phyloP scores from a whole-genome alignment of 495 filamentous ascomycete genomes.

The Cudoniella acicularis region DNA sequence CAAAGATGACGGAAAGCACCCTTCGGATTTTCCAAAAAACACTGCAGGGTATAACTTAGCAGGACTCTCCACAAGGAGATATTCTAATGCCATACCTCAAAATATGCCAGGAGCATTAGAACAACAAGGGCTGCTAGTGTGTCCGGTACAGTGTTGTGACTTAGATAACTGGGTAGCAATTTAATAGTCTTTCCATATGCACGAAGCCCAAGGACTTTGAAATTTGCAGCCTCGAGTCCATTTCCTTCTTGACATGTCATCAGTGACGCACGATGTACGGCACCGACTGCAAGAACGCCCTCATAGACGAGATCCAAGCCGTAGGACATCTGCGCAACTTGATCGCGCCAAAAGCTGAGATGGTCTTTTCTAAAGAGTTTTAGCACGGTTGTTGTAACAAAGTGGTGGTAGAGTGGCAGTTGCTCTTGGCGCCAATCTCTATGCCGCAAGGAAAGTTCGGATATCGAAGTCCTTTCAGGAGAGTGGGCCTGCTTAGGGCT shows the following conservation, averaged over 20 bases:
- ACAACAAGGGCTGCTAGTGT: conserved; percentile 6
- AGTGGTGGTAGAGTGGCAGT: conserved; percentile 19
- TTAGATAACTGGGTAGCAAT: conserved; percentile 7
- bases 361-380: conserved; percentile 13
- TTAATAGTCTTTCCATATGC: conserved; percentile 14
- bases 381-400: conserved; percentile 11
- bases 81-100: conserved; percentile 3
- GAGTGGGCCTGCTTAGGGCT: neutral
- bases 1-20: conserved; percentile 12
- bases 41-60: neutral
- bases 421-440: conserved; percentile 12
- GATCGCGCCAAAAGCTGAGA: conserved; percentile 15
- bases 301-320: conserved; percentile 15
- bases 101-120: conserved; percentile 12
- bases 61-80: neutral
- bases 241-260: conserved; percentile 4
- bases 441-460: conserved; percentile 14
- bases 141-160: neutral
- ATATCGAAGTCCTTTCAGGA: neutral
- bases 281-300: conserved; percentile 11
- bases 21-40: conserved; percentile 13
- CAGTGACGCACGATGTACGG: conserved; percentile 12
- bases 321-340: conserved; percentile 16
- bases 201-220: conserved; percentile 7
- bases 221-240: neutral